Conservation (phyloP, 2,329 filamentous ascomycete genomes). For the Aspergillus viridinutans region DNA sequence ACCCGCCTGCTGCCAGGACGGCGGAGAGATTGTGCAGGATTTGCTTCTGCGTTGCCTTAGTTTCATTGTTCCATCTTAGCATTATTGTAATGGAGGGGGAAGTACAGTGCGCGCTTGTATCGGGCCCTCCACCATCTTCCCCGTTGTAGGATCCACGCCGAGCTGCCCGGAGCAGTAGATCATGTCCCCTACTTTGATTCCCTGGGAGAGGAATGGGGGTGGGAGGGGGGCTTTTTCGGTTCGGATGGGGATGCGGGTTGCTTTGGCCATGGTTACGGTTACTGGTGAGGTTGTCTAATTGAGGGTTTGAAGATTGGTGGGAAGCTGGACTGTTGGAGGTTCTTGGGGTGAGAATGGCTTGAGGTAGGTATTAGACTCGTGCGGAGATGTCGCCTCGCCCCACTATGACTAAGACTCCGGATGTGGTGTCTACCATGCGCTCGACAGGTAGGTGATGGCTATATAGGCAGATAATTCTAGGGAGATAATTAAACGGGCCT, state of each 20-base stretch:
- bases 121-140: slow-evolving; percentile 51
- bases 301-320: too few relatives aligned
- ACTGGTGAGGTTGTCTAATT: neutral
- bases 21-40: slow-evolving; percentile 51
- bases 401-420: neutral
- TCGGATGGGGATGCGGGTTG: slow-evolving; percentile 26
- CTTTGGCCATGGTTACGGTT: slow-evolving; percentile 6
- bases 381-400: neutral
- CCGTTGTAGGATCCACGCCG: slow-evolving; percentile 52
- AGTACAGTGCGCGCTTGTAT: slow-evolving; percentile 51
- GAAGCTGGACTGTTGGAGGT: neutral
- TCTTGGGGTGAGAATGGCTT: neutral
- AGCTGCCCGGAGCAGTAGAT: slow-evolving; percentile 65
- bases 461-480: neutral
- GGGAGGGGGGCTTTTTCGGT: slow-evolving; percentile 47
- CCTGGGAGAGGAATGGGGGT: slow-evolving; percentile 53
- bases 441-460: neutral
- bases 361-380: neutral
- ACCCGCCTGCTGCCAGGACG: slow-evolving; percentile 57
- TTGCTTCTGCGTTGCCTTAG: slow-evolving; percentile 40
- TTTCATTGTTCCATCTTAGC: neutral
- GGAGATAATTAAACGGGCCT: neutral
- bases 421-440: neutral
- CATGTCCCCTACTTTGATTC: slow-evolving; percentile 57
- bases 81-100: neutral